Percentiles rank a stretch among this genome's conserved stretches.
phyloP scores from a whole-genome alignment of 352 stramenopile genomes.

The Globisporangium spiculum region DNA sequence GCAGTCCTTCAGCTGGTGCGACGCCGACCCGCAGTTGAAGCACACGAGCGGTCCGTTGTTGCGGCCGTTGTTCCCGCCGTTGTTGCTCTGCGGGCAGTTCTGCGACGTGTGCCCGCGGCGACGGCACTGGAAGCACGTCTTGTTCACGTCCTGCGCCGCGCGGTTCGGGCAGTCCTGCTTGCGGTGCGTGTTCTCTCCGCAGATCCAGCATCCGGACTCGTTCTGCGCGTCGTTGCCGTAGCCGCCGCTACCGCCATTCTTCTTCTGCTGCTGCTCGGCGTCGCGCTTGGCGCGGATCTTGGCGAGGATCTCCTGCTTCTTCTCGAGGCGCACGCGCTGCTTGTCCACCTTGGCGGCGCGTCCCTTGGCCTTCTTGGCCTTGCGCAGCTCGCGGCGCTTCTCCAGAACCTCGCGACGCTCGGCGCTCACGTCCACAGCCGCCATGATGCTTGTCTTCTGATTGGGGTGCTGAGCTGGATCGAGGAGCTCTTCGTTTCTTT shows the following conservation, averaged over 20 bases:
- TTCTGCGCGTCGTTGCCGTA: constrained; percentile 18
- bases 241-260: constrained; percentile 8
- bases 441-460: background rate
- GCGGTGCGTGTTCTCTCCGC: constrained; percentile 59
- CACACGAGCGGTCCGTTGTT: constrained; percentile 51
- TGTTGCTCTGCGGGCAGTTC: constrained; percentile 59
- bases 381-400: constrained; percentile 68
- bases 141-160: constrained; percentile 61
- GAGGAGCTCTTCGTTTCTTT: constrained; percentile 2
- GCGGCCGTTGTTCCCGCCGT: constrained; percentile 19
- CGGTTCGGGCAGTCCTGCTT: constrained; percentile 80
- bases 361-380: constrained; percentile 79
- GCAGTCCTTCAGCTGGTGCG: constrained; percentile 78
- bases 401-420: constrained; percentile 41
- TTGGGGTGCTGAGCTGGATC: background rate
- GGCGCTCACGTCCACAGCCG: constrained; percentile 14
- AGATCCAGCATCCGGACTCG: constrained; percentile 64
- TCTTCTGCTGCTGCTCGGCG: constrained; percentile 27
- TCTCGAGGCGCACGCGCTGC: constrained; percentile 57
- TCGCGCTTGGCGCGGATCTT: constrained; percentile 78
- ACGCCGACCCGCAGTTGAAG: constrained; percentile 82
- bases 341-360: constrained; percentile 64
- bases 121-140: constrained; percentile 84
- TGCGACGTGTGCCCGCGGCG: constrained; percentile 79
- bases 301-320: constrained; percentile 77